Evolutionary conservation across 208 protist species (phyloP).

Genomic region (Wallacemonas collosoma): DNA sequence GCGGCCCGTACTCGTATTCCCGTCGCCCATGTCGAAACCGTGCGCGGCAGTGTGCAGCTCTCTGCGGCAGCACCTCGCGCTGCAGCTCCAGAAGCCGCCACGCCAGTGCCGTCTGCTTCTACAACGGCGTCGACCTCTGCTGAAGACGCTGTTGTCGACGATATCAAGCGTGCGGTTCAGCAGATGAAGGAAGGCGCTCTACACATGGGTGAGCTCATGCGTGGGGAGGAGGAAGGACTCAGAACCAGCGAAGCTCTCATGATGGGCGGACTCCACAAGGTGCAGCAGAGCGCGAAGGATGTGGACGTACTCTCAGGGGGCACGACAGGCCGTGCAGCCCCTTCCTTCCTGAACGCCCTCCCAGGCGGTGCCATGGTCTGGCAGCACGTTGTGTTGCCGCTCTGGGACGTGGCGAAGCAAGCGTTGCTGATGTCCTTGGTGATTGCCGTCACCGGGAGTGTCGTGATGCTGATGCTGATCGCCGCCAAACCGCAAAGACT

Average conservation of each 20-base stretch:
- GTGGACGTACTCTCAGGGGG: slow-evolving; percentile 32
- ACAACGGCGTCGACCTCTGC: background rate
- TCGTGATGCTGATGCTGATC: slow-evolving; percentile 53
- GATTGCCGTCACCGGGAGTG: slow-evolving; percentile 30
- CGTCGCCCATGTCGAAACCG: background rate
- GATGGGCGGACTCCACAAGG: slow-evolving; percentile 42
- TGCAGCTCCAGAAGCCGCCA: too few species aligned
- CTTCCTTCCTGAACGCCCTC: slow-evolving; percentile 29
- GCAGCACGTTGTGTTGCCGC: slow-evolving; percentile 46
- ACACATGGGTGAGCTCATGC: slow-evolving; percentile 63
- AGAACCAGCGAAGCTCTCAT: slow-evolving; percentile 45
- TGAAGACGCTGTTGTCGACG: slow-evolving; percentile 49
- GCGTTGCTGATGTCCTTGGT: slow-evolving; percentile 44
- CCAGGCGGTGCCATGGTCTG: slow-evolving; percentile 56
- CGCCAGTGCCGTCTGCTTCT: too few species aligned
- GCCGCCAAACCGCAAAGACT: slow-evolving; percentile 36
- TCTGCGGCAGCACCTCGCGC: background rate
- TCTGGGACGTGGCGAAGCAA: slow-evolving; percentile 66
- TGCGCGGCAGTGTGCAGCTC: background rate
- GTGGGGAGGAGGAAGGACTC: slow-evolving; percentile 43
- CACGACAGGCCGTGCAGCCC: slow-evolving; percentile 8
- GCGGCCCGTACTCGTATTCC: background rate
- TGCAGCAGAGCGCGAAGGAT: slow-evolving; percentile 27
- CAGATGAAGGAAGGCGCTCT: slow-evolving; percentile 64
- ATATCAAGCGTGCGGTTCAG: slow-evolving; percentile 50